A percentile compares a stretch with the other conserved stretches of the same genome.
These are phyloP conservation scores for Acer saccharum DNA, from an alignment of 345 rosid genomes.

Conservation along the genomic window DNA sequence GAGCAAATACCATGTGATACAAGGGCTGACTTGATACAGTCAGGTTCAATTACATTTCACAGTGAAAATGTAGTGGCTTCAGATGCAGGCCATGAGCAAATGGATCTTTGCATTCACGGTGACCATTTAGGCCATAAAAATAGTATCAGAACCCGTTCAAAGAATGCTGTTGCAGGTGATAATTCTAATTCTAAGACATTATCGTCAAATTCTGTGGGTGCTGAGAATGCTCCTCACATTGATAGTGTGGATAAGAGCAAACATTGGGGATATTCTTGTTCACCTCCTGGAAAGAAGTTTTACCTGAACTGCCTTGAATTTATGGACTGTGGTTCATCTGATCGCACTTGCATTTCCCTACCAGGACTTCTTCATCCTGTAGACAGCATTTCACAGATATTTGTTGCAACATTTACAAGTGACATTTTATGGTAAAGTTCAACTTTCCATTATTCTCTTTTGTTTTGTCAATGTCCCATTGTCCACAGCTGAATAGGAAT, in stretches of 20 bases:
- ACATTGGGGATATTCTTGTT: constrained; percentile 19
- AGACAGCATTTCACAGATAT: constrained; percentile 59
- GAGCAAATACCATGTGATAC: constrained; percentile 22
- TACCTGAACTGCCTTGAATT: constrained; percentile 72
- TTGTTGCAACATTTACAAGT: constrained; percentile 86
- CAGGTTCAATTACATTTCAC: constrained; percentile 19
- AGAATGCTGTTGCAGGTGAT: constrained; percentile 10
- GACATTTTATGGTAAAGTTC: constrained; percentile 69
- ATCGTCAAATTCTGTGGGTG: constrained; percentile 13
- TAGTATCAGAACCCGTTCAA: constrained; percentile 19
- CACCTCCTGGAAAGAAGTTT: constrained; percentile 68
- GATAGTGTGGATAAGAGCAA: constrained; percentile 23
- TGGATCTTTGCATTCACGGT: constrained; percentile 21
- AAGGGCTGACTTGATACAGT: constrained; percentile 19
- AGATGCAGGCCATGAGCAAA: constrained; percentile 12
- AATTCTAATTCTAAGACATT: constrained; percentile 14
- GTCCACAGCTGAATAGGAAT: background rate
- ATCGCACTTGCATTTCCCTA: constrained; percentile 55
- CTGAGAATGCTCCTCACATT: constrained; percentile 21
- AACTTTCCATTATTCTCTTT: background rate
- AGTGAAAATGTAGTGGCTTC: constrained; percentile 24
- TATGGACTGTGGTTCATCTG: constrained; percentile 40
- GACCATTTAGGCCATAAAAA: constrained; percentile 26
- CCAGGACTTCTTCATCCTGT: constrained; percentile 79
- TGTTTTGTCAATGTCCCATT: background rate